Evolutionary conservation across 2,329 filamentous ascomycete genomes (phyloP).

Genomic region (Venturia carpophila): DNA sequence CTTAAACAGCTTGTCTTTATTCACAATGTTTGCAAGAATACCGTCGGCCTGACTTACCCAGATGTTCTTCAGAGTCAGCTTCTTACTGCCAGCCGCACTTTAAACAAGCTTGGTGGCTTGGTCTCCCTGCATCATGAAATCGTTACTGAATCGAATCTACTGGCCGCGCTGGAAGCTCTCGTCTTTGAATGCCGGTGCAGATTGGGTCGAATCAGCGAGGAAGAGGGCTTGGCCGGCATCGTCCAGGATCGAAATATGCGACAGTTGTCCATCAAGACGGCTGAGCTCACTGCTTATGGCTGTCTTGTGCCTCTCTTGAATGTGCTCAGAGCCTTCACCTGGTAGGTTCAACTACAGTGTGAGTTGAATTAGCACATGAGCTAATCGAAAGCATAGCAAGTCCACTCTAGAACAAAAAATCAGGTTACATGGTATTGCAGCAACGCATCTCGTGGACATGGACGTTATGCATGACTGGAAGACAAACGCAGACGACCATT

Average conservation of each 20-base stretch:
- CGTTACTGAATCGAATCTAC: background rate
- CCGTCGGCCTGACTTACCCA: background rate
- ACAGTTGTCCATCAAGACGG: background rate
- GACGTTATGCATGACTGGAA: background rate
- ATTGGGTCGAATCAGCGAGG: background rate
- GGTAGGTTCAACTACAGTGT: background rate
- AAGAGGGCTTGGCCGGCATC: background rate
- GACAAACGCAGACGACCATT: background rate
- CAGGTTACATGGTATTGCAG: background rate
- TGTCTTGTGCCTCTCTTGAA: slow-evolving; percentile 1
- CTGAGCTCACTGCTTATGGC: background rate
- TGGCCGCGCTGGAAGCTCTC: background rate
- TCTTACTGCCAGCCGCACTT: background rate
- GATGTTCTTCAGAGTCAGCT: background rate
- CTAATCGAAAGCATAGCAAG: background rate
- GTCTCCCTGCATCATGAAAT: background rate
- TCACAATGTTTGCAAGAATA: background rate
- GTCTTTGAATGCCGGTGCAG: background rate
- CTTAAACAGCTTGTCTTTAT: background rate
- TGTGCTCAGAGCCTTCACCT: background rate
- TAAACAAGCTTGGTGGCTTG: background rate
- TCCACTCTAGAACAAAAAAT: background rate
- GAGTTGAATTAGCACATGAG: background rate
- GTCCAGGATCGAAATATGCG: background rate
- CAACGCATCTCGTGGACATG: background rate